A percentile compares a stretch with the other conserved stretches of the same genome.
These are phyloP conservation scores for Plasmodium vinckei DNA, from an alignment of 169 alveolate genomes.

Conservation along the genomic window DNA sequence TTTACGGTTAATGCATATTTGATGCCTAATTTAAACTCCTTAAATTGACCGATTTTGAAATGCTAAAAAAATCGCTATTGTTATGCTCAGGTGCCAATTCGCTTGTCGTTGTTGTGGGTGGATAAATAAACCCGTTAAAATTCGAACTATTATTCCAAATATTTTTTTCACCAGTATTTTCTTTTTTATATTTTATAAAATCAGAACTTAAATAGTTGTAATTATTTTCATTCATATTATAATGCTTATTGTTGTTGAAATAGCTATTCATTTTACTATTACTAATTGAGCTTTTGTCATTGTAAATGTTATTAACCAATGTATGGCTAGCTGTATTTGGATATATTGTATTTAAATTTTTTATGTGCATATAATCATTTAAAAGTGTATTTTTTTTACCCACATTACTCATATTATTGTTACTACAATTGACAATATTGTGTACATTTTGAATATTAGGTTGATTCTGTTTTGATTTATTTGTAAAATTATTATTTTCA, in stretches of 20 bases:
- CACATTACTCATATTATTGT: slow-evolving; percentile 5
- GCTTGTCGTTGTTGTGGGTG: slow-evolving; percentile 16
- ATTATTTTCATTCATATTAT: slow-evolving; percentile 23
- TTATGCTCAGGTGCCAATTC: slow-evolving; percentile 22
- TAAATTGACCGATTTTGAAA: slow-evolving; percentile 61
- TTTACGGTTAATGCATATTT: neutral
- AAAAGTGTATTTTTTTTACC: slow-evolving; percentile 22
- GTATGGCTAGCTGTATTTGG: slow-evolving; percentile 10
- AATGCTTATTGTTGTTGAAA: neutral
- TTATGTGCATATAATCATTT: slow-evolving; percentile 12
- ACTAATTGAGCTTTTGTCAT: neutral
- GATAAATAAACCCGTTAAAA: slow-evolving; percentile 38
- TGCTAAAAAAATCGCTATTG: slow-evolving; percentile 46
- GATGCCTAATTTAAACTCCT: slow-evolving; percentile 40
- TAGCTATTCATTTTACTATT: slow-evolving; percentile 1
- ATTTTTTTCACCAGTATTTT: slow-evolving; percentile 34
- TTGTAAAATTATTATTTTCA: slow-evolving; percentile 28
- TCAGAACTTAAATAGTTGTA: neutral
- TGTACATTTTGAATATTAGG: neutral
- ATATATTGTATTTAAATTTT: slow-evolving; percentile 10
- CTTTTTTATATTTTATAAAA: slow-evolving; percentile 44
- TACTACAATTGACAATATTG: neutral
- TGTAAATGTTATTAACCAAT: neutral
- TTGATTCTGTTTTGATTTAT: slow-evolving; percentile 1
- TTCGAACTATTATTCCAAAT: slow-evolving; percentile 47